Evolutionary conservation across 1,284 basidiomycete genomes (phyloP).

Genomic region (Pseudozyma tsukubaensis): DNA sequence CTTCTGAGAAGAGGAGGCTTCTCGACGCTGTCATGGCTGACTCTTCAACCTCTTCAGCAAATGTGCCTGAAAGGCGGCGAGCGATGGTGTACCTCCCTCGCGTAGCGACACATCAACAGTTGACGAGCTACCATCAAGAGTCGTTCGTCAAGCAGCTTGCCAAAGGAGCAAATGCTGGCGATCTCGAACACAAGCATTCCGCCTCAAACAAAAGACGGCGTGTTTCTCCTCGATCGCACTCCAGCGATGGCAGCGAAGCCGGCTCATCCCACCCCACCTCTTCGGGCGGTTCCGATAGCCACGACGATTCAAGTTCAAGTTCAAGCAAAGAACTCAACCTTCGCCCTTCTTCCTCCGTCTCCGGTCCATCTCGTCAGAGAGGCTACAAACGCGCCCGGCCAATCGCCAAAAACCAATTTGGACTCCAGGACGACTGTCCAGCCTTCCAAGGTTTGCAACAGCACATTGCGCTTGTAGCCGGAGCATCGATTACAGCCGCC

Average conservation of each 20-base stretch:
- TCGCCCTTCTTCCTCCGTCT: constrained; percentile 15
- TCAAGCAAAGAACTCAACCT: constrained; percentile 6
- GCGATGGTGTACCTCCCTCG: constrained; percentile 19
- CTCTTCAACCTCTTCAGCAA: neutral
- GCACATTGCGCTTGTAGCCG: constrained; percentile 80
- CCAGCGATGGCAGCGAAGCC: too few species aligned
- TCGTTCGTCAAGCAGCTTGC: constrained; percentile 29
- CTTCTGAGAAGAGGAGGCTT: constrained; percentile 1
- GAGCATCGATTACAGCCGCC: constrained; percentile 80
- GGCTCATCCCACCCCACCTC: neutral
- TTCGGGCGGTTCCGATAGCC: constrained; percentile 1
- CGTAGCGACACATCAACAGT: constrained; percentile 20
- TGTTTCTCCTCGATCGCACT: neutral
- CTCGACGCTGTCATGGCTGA: constrained; percentile 8
- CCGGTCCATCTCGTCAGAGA: constrained; percentile 8
- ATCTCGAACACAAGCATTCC: constrained; percentile 3
- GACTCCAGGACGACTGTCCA: constrained; percentile 85
- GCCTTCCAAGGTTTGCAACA: constrained; percentile 77
- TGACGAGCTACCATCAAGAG: constrained; percentile 33
- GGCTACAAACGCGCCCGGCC: constrained; percentile 40
- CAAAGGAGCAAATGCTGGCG: constrained; percentile 2
- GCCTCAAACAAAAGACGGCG: constrained; percentile 11
- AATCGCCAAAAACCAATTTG: constrained; percentile 70
- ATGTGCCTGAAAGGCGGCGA: neutral
- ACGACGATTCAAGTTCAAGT: neutral